Conservation (phyloP, 2,329 filamentous ascomycete species). For the Trichoderma sp. region DNA sequence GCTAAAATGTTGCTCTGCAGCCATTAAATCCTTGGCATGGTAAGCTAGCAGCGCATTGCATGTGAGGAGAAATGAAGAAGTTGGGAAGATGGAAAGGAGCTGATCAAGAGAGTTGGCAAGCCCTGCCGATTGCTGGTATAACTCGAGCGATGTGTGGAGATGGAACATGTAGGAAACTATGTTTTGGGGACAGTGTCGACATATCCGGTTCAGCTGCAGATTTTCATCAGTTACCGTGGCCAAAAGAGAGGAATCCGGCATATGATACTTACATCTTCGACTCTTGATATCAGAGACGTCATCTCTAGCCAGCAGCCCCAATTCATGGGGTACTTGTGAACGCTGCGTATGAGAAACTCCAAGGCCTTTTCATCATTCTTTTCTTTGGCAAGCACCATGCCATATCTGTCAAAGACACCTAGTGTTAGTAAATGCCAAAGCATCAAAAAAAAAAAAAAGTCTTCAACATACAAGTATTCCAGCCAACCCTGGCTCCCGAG, state of each 20-base stretch:
- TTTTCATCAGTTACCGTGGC: constrained; percentile 19
- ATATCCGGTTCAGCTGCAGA: constrained; percentile 65
- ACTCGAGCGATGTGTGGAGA: constrained; percentile 82
- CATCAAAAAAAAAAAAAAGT: not conserved
- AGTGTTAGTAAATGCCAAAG: not conserved
- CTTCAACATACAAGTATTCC: constrained; percentile 63
- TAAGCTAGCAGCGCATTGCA: constrained; percentile 86
- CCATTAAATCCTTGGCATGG: constrained; percentile 78
- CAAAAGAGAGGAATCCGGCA: constrained; percentile 19
- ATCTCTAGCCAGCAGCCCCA: constrained; percentile 98
- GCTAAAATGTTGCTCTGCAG: constrained; percentile 66
- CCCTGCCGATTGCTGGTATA: constrained; percentile 78
- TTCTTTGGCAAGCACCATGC: constrained; percentile 82
- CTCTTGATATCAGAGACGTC: constrained; percentile 70
- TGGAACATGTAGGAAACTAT: constrained; percentile 95
- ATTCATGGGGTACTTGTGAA: constrained; percentile 88
- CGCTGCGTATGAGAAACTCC: constrained; percentile 81
- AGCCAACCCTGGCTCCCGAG: constrained; percentile 82
- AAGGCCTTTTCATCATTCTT: constrained; percentile 86
- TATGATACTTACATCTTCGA: constrained; percentile 67
- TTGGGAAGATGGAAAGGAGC: constrained; percentile 79
- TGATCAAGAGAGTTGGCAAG: constrained; percentile 73
- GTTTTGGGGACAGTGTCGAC: constrained; percentile 75
- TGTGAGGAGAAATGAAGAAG: constrained; percentile 83
- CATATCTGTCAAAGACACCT: constrained; percentile 55